Conservation (phyloP, 805 yeast species). For the Lipomyces spencermartinsiae region DNA sequence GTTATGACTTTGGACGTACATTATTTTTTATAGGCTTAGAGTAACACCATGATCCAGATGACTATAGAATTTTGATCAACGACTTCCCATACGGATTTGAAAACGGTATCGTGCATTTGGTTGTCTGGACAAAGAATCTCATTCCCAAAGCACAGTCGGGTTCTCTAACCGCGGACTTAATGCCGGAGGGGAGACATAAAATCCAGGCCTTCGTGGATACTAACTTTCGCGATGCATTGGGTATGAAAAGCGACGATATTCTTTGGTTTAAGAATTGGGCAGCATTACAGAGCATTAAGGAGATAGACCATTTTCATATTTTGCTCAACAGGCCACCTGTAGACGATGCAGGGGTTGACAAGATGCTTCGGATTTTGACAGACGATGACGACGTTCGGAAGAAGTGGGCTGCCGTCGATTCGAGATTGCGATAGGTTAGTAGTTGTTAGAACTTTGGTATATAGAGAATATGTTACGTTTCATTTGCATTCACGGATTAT, state of each 20-base stretch:
- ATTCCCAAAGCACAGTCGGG: conserved; percentile 53
- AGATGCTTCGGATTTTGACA: conserved; percentile 18
- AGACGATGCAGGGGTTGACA: conserved; percentile 20
- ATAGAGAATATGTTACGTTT: background rate
- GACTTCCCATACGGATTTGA: conserved; percentile 65
- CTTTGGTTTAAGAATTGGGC: conserved; percentile 67
- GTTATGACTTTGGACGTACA: background rate
- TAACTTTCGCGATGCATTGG: conserved; percentile 52
- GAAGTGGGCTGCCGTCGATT: conserved; percentile 25
- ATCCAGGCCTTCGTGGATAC: conserved; percentile 52
- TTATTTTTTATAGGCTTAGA: background rate
- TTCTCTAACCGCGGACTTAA: conserved; percentile 46
- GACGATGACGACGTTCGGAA: conserved; percentile 24
- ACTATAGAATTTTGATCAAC: conserved; percentile 54
- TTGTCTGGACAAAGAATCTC: conserved; percentile 61
- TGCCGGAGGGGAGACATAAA: conserved; percentile 46
- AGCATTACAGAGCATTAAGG: conserved; percentile 60
- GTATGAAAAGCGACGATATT: conserved; percentile 49
- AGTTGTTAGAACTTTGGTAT: background rate
- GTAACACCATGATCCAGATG: conserved; percentile 21
- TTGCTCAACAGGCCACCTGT: conserved; percentile 47
- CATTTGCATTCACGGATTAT: background rate
- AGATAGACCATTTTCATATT: conserved; percentile 64
- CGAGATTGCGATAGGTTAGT: conserved; percentile 7
- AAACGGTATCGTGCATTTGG: conserved; percentile 55